Conservation (phyloP, 257 asterid species). For the Solanum microdontum region DNA sequence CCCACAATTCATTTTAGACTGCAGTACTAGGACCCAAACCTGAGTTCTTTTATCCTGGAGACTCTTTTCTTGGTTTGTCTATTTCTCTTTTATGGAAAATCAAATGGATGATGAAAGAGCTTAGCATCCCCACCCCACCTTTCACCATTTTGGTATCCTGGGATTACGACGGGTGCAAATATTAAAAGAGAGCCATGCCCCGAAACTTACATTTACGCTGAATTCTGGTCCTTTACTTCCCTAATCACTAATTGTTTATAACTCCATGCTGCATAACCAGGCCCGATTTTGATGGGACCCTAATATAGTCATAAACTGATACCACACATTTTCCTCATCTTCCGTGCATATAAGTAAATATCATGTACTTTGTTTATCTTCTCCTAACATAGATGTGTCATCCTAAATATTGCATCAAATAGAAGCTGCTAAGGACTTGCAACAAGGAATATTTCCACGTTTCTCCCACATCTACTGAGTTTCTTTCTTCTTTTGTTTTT, state of each 20-base stretch:
- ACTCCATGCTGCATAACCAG: background rate
- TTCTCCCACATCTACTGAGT: background rate
- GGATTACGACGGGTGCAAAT: background rate
- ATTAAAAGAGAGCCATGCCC: background rate
- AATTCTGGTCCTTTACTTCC: background rate
- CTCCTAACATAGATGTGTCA: background rate
- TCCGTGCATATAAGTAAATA: background rate
- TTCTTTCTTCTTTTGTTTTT: background rate
- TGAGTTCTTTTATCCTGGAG: background rate
- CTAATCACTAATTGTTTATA: background rate
- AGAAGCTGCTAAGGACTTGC: background rate
- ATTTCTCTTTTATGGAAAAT: background rate
- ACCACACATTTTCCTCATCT: background rate
- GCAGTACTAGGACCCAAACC: background rate
- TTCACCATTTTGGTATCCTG: background rate
- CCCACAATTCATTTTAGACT: background rate
- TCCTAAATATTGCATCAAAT: background rate
- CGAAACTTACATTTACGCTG: background rate
- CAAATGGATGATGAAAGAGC: background rate
- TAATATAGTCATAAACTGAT: background rate
- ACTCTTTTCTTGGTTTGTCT: background rate
- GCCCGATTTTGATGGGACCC: background rate
- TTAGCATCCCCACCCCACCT: background rate
- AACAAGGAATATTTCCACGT: background rate
- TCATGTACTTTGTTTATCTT: background rate